Evolutionary conservation across 1,139 yeast genomes (phyloP).

Genomic region (Yamadazyma pseudoaaseri): DNA sequence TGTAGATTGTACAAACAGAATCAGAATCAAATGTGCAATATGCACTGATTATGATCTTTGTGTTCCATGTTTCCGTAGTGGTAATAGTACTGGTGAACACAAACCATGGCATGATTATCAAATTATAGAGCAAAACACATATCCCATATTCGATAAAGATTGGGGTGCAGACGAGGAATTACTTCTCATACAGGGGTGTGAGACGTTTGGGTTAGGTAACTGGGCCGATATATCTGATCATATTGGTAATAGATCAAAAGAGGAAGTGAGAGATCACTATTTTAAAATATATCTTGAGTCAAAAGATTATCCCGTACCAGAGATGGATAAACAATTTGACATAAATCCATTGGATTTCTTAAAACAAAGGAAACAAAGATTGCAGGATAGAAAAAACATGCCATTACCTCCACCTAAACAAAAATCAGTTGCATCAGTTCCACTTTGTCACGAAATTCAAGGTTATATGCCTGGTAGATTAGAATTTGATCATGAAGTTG

Average conservation of each 20-base stretch:
- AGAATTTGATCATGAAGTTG: conserved; percentile 94
- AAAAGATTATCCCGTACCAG: conserved; percentile 76
- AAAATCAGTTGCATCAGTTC: conserved; percentile 89
- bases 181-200: conserved; percentile 85
- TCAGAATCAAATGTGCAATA: conserved; percentile 86
- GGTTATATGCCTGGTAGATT: conserved; percentile 99
- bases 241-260: conserved; percentile 88
- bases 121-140: conserved; percentile 91
- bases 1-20: conserved; percentile 89
- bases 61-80: conserved; percentile 93
- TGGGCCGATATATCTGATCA: conserved; percentile 98
- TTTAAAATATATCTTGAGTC: conserved; percentile 66
- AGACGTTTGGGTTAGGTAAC: conserved; percentile 87
- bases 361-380: conserved; percentile 62
- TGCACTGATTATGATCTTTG: conserved; percentile 94
- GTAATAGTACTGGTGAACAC: conserved; percentile 77
- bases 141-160: conserved; percentile 82
- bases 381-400: conserved; percentile 66
- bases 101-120: conserved; percentile 93
- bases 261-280: conserved; percentile 87
- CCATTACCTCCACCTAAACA: conserved; percentile 78
- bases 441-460: conserved; percentile 94
- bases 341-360: conserved; percentile 71
- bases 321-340: conserved; percentile 67
- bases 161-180: conserved; percentile 99